Conservation (phyloP, 169 alveolate species). For the Babesia sp. region DNA sequence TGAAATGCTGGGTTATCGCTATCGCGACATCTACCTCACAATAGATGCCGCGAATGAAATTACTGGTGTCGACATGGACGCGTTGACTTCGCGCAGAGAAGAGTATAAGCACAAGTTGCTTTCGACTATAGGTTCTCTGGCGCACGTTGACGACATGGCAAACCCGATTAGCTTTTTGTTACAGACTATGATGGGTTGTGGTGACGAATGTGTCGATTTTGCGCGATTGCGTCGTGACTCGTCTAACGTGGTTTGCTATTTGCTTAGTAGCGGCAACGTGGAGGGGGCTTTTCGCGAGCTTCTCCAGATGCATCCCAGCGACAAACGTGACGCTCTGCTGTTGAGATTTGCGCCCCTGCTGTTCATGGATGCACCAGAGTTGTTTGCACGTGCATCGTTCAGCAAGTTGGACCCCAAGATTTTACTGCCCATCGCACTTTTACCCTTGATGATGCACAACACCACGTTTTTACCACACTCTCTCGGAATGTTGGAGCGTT, state of each 20-base stretch:
- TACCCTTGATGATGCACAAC: conserved; percentile 46
- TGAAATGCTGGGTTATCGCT: conserved; percentile 46
- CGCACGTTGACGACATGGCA: conserved; percentile 53
- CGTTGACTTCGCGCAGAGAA: neutral
- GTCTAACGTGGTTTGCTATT: conserved; percentile 41
- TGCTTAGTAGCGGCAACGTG: conserved; percentile 45
- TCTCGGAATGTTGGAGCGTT: conserved; percentile 28
- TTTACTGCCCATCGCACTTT: conserved; percentile 41
- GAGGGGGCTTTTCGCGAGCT: conserved; percentile 54
- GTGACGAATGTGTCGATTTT: conserved; percentile 58
- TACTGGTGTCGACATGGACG: conserved; percentile 5
- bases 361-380: conserved; percentile 55
- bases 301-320: conserved; percentile 53
- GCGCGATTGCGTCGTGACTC: conserved; percentile 50
- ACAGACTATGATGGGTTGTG: conserved; percentile 64
- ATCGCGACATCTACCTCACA: conserved; percentile 35
- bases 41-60: conserved; percentile 25
- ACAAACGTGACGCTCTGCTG: conserved; percentile 47
- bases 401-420: conserved; percentile 35
- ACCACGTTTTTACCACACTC: conserved; percentile 40
- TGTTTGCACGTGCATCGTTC: conserved; percentile 44
- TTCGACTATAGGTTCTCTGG: conserved; percentile 32
- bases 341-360: conserved; percentile 61
- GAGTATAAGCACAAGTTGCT: conserved; percentile 38
- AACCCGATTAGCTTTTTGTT: conserved; percentile 55